Evolutionary conservation across 2,329 filamentous ascomycete genomes (phyloP).

Genomic region (Cadophora malorum): DNA sequence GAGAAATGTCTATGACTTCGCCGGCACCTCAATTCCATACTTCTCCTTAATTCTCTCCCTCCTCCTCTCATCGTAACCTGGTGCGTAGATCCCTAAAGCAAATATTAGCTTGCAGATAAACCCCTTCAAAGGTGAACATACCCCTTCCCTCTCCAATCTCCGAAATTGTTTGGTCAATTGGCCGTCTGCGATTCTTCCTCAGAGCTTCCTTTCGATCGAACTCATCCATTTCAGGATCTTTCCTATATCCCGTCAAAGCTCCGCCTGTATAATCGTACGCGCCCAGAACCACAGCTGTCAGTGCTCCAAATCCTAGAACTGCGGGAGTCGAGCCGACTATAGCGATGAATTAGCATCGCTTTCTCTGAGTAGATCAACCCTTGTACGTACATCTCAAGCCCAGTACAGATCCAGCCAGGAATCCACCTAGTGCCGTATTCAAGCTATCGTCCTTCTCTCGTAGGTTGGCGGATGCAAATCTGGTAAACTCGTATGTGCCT

Average conservation of each 20-base stretch:
- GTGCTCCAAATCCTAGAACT: constrained; percentile 68
- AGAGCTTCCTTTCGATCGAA: constrained; percentile 67
- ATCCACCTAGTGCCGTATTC: constrained; percentile 70
- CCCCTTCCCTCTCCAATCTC: constrained; percentile 75
- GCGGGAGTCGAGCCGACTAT: constrained; percentile 67
- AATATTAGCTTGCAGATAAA: constrained; percentile 23
- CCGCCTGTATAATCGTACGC: constrained; percentile 70
- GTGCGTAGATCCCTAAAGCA: constrained; percentile 65
- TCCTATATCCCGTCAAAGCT: constrained; percentile 57
- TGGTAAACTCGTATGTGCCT: constrained; percentile 70
- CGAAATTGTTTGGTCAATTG: constrained; percentile 69
- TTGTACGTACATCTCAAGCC: constrained; percentile 62
- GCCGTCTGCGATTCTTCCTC: constrained; percentile 66
- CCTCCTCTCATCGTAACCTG: constrained; percentile 72
- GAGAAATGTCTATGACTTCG: constrained; percentile 39
- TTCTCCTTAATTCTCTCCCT: constrained; percentile 70
- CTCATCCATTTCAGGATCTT: constrained; percentile 62
- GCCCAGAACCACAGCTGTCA: constrained; percentile 60
- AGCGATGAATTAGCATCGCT: constrained; percentile 31
- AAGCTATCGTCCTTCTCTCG: constrained; percentile 71
- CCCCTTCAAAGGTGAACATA: constrained; percentile 48
- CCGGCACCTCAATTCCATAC: constrained; percentile 70
- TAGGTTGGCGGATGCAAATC: constrained; percentile 70
- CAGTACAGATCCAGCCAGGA: constrained; percentile 66
- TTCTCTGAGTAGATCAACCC: not conserved